These are phyloP conservation scores for Stachybotrys chlorohalonatus DNA, from an alignment of 2,329 filamentous ascomycete genomes.

Conservation along the genomic window DNA sequence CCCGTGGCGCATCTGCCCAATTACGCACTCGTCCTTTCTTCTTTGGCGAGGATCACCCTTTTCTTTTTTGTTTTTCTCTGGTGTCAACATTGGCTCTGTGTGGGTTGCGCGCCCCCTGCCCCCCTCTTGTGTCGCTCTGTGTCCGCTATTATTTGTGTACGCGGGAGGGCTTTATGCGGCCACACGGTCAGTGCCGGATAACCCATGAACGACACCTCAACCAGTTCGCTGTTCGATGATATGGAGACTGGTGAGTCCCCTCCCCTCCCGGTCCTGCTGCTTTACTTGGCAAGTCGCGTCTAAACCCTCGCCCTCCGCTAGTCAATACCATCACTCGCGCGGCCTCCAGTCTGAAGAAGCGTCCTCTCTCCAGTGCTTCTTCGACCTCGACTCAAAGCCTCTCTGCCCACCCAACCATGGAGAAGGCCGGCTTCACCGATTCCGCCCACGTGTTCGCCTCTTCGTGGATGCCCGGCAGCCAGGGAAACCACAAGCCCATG, in stretches of 20 bases:
- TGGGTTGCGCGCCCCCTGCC: not conserved
- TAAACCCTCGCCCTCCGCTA: not conserved
- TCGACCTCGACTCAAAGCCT: constrained; percentile 48
- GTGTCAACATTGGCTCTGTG: not conserved
- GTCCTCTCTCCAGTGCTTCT: constrained; percentile 45
- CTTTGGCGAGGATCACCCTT: constrained; percentile 1
- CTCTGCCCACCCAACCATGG: constrained; percentile 41
- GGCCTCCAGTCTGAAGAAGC: constrained; percentile 34
- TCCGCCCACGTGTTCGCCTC: constrained; percentile 34
- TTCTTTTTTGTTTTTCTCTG: constrained; percentile 5
- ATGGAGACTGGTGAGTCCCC: not conserved
- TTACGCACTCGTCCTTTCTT: not conserved
- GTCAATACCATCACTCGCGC: constrained; percentile 11
- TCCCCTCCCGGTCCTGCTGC: constrained; percentile 1
- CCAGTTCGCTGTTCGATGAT: not conserved
- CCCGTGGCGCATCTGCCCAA: constrained; percentile 6
- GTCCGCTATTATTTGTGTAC: not conserved
- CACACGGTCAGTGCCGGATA: not conserved
- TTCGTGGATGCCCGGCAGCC: constrained; percentile 40
- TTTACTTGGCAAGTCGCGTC: not conserved
- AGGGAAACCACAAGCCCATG: constrained; percentile 34
- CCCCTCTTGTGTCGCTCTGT: not conserved
- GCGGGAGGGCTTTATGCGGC: not conserved
- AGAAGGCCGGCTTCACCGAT: constrained; percentile 35
- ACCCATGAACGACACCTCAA: not conserved